phyloP scores from a whole-genome alignment of 2,329 filamentous ascomycete species.

The Albifimbria verrucaria region DNA sequence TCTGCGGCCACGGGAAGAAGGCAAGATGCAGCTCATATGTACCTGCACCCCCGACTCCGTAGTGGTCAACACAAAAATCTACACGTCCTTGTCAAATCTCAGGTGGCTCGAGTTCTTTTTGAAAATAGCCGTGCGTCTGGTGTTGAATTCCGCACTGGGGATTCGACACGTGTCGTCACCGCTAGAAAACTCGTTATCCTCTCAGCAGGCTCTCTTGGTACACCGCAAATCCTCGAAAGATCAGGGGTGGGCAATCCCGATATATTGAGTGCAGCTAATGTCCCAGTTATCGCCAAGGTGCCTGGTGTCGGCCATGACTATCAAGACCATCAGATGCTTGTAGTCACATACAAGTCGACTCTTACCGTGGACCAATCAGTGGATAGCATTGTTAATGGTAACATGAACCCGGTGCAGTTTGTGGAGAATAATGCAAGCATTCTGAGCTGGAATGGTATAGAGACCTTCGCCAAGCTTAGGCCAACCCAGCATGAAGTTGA shows the following conservation, averaged over 20 bases:
- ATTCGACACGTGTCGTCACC: slow-evolving; percentile 5
- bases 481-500: slow-evolving; percentile 12
- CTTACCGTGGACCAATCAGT: slow-evolving; percentile 24
- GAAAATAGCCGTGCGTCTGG: slow-evolving; percentile 4
- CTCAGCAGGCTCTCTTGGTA: slow-evolving; percentile 38
- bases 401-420: not conserved
- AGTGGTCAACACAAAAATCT: slow-evolving; percentile 24
- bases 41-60: slow-evolving; percentile 25
- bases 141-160: not conserved
- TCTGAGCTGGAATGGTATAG: not conserved
- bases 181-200: slow-evolving; percentile 46
- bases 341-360: not conserved
- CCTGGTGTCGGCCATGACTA: slow-evolving; percentile 17
- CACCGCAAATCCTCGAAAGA: slow-evolving; percentile 46
- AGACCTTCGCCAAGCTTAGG: not conserved
- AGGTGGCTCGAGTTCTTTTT: slow-evolving; percentile 25
- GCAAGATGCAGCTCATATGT: slow-evolving; percentile 23
- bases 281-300: slow-evolving; percentile 14
- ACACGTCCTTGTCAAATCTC: slow-evolving; percentile 25
- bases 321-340: not conserved
- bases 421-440: slow-evolving; percentile 23
- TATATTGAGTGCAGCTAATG: slow-evolving; percentile 13
- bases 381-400: not conserved
- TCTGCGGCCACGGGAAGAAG: slow-evolving; percentile 4
- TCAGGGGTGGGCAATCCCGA: slow-evolving; percentile 45